Base-by-base conservation (phyloP, 495 filamentous ascomycete genomes). In the Podospora comata region DNA sequence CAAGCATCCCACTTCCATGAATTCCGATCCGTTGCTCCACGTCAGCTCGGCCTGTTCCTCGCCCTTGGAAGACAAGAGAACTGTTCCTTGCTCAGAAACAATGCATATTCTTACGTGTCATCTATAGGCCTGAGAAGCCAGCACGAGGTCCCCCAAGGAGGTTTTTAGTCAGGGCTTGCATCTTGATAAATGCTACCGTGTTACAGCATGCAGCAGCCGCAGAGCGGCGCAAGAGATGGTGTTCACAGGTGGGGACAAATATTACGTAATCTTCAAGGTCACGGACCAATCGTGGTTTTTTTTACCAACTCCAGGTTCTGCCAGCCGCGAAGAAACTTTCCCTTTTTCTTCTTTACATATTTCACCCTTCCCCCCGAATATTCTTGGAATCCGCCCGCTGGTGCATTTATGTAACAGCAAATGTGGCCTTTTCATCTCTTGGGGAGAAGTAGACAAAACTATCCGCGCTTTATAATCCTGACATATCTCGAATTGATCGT, bases 381-480 rank as follows among this genome's bases (percentile, higher is more conserved):
- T 59, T 61, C 48, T 62, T 64, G 69, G 61, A 63, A 63, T 67
- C 66, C 58, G 60, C 65, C 71, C 65, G 30, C 63, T 72, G 57
- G 68, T 62, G 39, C 16, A 65, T 11, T 48, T 48, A 13, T 48
- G 39, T 11, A 48, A 48, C 65, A 70, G 63, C n/a, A 69, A 27
- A 16, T 32, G 65, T 68, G 65, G 75, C 67, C 60, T 68, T 60
- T 78, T 78, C 73, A 28, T 67, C 58, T 62, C 61, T 48, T 63
- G 62, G 68, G 71, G 55, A 65, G 76, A 79, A 79, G 77, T 71
- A 79, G 77, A 79, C 26, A 34, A 73, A 66, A 62, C 11, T 27
- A 19, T 26, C 27, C 62, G 73, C 76, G 71, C 70, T 74, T 79
- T 75, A 77, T 75, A 79, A 79, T 78, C 78, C 72, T 76, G 76